Base-by-base conservation (phyloP, 441 rosid species). In the Populus hybrid region DNA sequence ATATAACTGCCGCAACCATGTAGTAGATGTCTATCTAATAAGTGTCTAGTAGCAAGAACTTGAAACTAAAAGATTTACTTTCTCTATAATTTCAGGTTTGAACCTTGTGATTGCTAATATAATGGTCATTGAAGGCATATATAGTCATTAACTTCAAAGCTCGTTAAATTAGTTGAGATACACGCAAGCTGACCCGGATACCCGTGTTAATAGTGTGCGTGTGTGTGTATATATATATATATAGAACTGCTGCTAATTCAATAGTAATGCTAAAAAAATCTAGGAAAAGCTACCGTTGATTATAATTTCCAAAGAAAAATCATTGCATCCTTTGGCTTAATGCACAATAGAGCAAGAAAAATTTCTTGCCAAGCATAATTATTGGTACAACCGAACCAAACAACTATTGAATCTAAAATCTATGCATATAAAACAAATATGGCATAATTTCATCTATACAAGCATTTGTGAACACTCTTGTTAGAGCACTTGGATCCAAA, bases 401-500 rank as follows among this genome's bases (percentile, higher is more conserved):
- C 61, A 54, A 18, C n/a, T 54, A 54, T 54, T 54, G 61, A 54
- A 16, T 54, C 61, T 54, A 54, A 54, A 54, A 54, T 54, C 61
- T 54, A 65, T 65, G n/a, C 70, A 38, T 38, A 3, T 36, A 26
- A 63, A 73, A 34, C 68, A 73, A 59, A 28, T 28, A 0, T 38
- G 12, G n/a, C 30, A 50, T 3, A 23, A 70, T 28, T 73, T 34
- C 69, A 73, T 32, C 36, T 61, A 35, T 61, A 67, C 42, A 69
- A 16, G 42, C 69, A 30, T 14, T 38, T 68, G 64, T 30, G 42
- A 40, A 68, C 70, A 77, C 34, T 74, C 63, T n/a, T 65, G 67
- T 74, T 26, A 23, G 40, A 73, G 67, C 4, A 28, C 77, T 18
- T 36, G 34, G n/a, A 66, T 74, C 69, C 61, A 28, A 54, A 57